A percentile compares a stretch with the other conserved stretches of the same genome.
These are phyloP conservation scores for Phaeosphaeria sp. DNA, from an alignment of 2,329 filamentous ascomycete species.

Conservation along the genomic window DNA sequence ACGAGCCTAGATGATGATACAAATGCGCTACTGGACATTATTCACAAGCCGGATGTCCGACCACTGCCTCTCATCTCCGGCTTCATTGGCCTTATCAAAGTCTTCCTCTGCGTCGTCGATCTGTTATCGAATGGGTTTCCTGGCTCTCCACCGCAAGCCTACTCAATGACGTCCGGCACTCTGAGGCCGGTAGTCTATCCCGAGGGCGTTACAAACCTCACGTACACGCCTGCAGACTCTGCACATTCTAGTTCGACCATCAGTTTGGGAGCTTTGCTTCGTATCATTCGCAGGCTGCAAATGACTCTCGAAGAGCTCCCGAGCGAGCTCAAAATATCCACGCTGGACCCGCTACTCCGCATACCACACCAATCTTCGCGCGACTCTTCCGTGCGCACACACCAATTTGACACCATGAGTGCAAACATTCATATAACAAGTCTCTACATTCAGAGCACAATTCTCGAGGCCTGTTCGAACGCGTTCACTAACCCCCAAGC, in stretches of 20 bases:
- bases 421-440: constrained; percentile 24
- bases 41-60: background rate
- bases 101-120: constrained; percentile 22
- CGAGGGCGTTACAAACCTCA: constrained; percentile 1
- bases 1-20: background rate
- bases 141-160: constrained; percentile 16
- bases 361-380: background rate
- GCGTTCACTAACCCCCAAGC: constrained; percentile 12
- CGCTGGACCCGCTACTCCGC: background rate
- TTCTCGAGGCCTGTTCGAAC: constrained; percentile 20
- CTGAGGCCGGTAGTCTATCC: constrained; percentile 8
- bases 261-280: constrained; percentile 14
- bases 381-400: background rate
- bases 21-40: background rate
- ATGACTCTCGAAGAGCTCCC: constrained; percentile 15
- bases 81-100: constrained; percentile 17
- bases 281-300: constrained; percentile 20
- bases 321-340: constrained; percentile 6
- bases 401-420: constrained; percentile 23
- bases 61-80: constrained; percentile 17
- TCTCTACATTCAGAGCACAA: constrained; percentile 22
- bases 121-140: constrained; percentile 21
- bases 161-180: constrained; percentile 19
- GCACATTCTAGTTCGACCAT: constrained; percentile 9
- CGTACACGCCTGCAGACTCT: background rate